Conservation (phyloP, 2,329 filamentous ascomycete genomes). For the Colletotrichum eremochloae region DNA sequence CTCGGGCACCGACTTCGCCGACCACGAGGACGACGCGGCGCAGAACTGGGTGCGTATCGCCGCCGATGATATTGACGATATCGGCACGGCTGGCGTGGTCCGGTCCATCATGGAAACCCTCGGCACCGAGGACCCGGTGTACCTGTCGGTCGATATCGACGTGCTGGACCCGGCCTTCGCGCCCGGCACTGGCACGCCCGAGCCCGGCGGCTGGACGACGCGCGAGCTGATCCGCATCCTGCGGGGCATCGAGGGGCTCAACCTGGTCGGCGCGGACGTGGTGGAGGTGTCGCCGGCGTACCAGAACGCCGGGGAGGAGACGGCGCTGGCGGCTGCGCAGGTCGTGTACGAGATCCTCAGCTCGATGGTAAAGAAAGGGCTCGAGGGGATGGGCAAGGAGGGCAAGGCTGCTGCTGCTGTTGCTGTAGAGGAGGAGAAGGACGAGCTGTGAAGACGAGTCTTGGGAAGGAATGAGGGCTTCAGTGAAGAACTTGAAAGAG, state of each 20-base stretch:
- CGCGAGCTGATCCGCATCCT: constrained; percentile 88
- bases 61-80: constrained; percentile 89
- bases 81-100: constrained; percentile 80
- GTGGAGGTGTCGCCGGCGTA: constrained; percentile 92
- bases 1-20: constrained; percentile 72
- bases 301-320: constrained; percentile 84
- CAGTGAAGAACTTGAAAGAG: not conserved
- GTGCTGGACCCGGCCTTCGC: constrained; percentile 55
- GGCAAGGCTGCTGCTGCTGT: constrained; percentile 43
- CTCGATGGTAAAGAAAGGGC: constrained; percentile 73
- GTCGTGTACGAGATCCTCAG: constrained; percentile 89
- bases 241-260: constrained; percentile 83
- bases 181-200: constrained; percentile 88
- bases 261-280: constrained; percentile 89
- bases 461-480: not conserved
- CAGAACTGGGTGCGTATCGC: constrained; percentile 86
- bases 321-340: constrained; percentile 85
- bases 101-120: constrained; percentile 78
- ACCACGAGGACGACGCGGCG: constrained; percentile 78
- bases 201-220: constrained; percentile 92
- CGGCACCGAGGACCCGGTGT: constrained; percentile 82
- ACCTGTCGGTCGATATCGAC: constrained; percentile 71
- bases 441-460: constrained; percentile 53
- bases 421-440: constrained; percentile 45
- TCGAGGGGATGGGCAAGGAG: constrained; percentile 54